Evolutionary conservation across 1,284 basidiomycete species (phyloP), one percentile per base, ranked within the genome.

Genomic region (Naganishia sp.): DNA sequence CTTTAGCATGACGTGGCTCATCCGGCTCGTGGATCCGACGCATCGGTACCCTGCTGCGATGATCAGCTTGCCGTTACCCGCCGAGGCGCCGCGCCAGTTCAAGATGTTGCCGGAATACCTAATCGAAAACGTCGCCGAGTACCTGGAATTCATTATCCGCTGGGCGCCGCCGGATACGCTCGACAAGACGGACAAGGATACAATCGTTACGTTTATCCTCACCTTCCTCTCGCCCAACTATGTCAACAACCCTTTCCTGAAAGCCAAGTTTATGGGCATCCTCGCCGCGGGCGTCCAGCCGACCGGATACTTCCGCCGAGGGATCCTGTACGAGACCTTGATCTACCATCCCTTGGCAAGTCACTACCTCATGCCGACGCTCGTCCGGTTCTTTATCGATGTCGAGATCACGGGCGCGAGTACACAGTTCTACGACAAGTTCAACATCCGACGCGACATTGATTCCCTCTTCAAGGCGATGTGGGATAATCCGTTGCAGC

Each of bases 211-310:
- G 0, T 99, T 98, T 79, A 86, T 88, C 45, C 83, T 98, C 71
- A 93, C 91, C 0, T 98, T 98, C 84, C 82, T 99, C 64, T 89
- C 90, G 7, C 96, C 93, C 6, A 92, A 90, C 86, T 98, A 95
- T 77, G 94, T 99, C 82, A 97, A 96, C 82, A 99, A 99, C 72
- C 96, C 96, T 0, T 98, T 96, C 84, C 79, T 99, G 72, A 98
- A 97, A 79, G 88, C 93, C n/a, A 97, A 99, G 80, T 88, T 99
- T 51, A 92, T 97, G 70, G 69, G 95, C 90, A 88, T 90, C 7
- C 78, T 97, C 35, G 92, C 91, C 76, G 89, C 89, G 78, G 89
- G 91, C 25, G 86, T 90, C 35, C 86, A 88, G 78, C 85, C 87
- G 13, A 90, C 88, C 73, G 88, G 88, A 13, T 84, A 90, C 45